These are phyloP conservation scores for Botrytis byssoidea DNA, from an alignment of 2,329 filamentous ascomycete genomes.

Conservation along the genomic window DNA sequence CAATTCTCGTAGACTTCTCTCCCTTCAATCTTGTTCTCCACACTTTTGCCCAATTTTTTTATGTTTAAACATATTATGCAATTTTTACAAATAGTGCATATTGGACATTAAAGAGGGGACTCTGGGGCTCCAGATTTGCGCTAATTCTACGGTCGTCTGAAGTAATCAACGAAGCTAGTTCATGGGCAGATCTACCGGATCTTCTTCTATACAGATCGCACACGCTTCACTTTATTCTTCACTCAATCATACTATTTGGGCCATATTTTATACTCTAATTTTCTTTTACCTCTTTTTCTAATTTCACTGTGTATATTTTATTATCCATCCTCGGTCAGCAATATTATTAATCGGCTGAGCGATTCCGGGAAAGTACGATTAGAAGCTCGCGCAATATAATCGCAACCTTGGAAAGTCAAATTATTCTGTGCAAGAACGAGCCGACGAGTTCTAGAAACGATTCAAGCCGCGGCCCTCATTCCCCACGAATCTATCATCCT, in stretches of 20 bases:
- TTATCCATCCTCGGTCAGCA: not conserved
- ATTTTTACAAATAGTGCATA: not conserved
- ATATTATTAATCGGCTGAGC: not conserved
- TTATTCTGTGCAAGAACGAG: not conserved
- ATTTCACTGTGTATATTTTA: constrained; percentile 9
- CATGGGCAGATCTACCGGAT: constrained; percentile 5
- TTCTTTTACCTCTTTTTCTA: not conserved
- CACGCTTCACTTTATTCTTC: not conserved
- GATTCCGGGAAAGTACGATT: not conserved
- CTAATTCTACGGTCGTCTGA: constrained; percentile 6
- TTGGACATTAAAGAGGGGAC: not conserved
- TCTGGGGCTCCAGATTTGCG: constrained; percentile 5
- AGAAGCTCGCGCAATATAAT: constrained; percentile 1
- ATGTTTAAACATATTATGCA: not conserved
- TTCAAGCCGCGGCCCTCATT: not conserved
- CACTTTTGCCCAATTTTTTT: not conserved
- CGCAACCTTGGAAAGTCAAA: not conserved
- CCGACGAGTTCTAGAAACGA: not conserved
- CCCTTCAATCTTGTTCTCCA: not conserved
- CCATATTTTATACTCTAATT: not conserved
- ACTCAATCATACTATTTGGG: not conserved
- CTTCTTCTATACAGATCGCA: not conserved
- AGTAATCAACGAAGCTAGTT: constrained; percentile 3
- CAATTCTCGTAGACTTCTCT: not conserved
- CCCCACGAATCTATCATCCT: not conserved